Conservation (phyloP, 1,284 basidiomycete species). For the Tilletia horrida region DNA sequence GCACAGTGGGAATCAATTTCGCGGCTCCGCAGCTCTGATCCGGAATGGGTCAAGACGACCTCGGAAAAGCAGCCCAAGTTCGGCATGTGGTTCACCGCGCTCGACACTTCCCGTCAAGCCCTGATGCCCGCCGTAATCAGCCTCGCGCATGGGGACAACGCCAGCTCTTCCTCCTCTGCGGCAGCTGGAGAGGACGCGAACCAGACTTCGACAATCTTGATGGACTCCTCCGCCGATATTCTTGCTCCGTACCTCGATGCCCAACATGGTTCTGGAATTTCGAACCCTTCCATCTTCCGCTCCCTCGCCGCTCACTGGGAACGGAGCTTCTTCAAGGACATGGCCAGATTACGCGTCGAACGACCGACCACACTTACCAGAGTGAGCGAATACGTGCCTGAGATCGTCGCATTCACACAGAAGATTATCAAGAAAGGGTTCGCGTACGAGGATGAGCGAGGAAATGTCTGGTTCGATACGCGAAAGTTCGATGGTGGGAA, state of each 20-base stretch:
- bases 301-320: slow-evolving; percentile 87
- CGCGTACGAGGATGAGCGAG: slow-evolving; percentile 72
- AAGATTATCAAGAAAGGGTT: slow-evolving; percentile 83
- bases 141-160: neutral
- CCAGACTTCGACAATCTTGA: slow-evolving; percentile 31
- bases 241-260: slow-evolving; percentile 39
- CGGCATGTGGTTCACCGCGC: slow-evolving; percentile 46
- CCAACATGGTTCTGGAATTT: slow-evolving; percentile 67
- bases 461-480: slow-evolving; percentile 86
- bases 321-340: slow-evolving; percentile 82
- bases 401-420: slow-evolving; percentile 86
- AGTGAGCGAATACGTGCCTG: slow-evolving; percentile 94
- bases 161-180: neutral
- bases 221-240: slow-evolving; percentile 49
- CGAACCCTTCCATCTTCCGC: slow-evolving; percentile 81
- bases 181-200: neutral
- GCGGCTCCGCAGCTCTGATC: slow-evolving; percentile 31
- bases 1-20: slow-evolving; percentile 48
- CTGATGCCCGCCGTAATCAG: neutral
- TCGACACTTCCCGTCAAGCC: slow-evolving; percentile 23
- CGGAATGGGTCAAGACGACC: slow-evolving; percentile 37
- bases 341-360: slow-evolving; percentile 79
- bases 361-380: slow-evolving; percentile 87
- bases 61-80: slow-evolving; percentile 49
- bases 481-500: slow-evolving; percentile 71